Evolutionary conservation across 2,329 filamentous ascomycete species (phyloP), one percentile per base, ranked within the genome.

Genomic region (Fusarium marasasianum): DNA sequence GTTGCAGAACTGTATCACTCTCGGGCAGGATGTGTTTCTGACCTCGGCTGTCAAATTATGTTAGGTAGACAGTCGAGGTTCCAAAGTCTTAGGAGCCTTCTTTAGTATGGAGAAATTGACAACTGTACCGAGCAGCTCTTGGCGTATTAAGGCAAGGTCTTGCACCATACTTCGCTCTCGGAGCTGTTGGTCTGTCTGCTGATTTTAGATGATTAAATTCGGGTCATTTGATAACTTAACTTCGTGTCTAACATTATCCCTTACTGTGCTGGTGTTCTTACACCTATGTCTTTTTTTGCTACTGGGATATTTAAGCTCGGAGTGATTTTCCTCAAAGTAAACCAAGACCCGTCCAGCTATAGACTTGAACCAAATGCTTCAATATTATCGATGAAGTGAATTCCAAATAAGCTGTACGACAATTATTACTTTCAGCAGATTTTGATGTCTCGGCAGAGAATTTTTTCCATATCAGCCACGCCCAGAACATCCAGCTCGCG

Each of bases 261-360:
- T 5, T 37, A 3, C 8, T 18, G 15, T 2, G 17, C 17, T 1
- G 2, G 43, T 14, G 17, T 26, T 0, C 5, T 11, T 5, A 4
- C 3, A 24, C 6, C n/a, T 4, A 8, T 5, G 17, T 26, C 43
- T 0, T 26, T 26, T 5, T 13, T 26, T 15, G 5, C 9, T 24
- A 18, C 1, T 14, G 17, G 7, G 12, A n/a, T 26, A 26, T 8
- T 14, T 3, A 18, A 45, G 11, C 7, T 26, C 20, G 12, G 10
- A 14, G 11, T 26, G 24, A 26, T 20, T 20, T 26, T 14, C 24
- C 11, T 45, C 24, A 26, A 7, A 13, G 0, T 26, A 18, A 26
- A 18, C 43, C 12, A 13, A 26, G 11, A 26, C 11, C 43, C 8
- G 24, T 6, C 7, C 24, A 45, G 43, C 5, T 17, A 22, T 14